Base-by-base conservation (phyloP, 306 rosid species). In the Dryas alaskensis region DNA sequence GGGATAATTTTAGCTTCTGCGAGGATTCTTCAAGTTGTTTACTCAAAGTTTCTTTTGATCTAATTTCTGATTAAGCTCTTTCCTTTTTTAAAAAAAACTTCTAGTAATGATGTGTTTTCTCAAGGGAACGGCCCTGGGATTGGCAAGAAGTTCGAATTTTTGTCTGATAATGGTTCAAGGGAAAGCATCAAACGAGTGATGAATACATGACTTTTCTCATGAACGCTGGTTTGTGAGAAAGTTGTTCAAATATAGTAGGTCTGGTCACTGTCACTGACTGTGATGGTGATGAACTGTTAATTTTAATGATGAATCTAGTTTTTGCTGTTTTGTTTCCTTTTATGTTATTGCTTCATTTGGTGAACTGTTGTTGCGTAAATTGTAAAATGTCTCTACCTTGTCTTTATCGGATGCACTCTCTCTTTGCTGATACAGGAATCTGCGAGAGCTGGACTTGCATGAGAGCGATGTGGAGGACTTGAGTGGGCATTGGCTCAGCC, bases 401-500 rank as follows among this genome's bases (percentile, higher is more conserved):
- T 73, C 57, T 27, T 48, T 50, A 82, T 46, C 65, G 76, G 4
- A 22, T 60, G 22, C 37, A 11, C 44, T 59, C 50, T 49, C 48
- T 59, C n/a, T 39, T 67, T 82, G 72, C 37, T 63, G 60, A 69
- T 83, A 75, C 81, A 95, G 99, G 90, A 90, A 90, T 80, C 81
- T 95, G 87, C 89, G 81, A 70, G 98, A 86, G 84, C 74, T 95
- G 80, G 97, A 92, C 76, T 84, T 95, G 82, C 88, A 84, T 84
- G 99, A 95, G 87, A 88, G 97, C 61, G 97, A 95, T 14, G 93
- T 90, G 79, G 99, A 92, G 4, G 99, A 95, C 75, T 81, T 80
- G 57, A 85, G 87, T 67, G 99, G 99, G 63, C 97, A 90, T 81
- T 95, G 99, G 99, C 89, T 92, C 22, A 90, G 93, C 74, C 90